Conservation (phyloP, 2,329 filamentous ascomycete genomes). For the Colletotrichum siamense region DNA sequence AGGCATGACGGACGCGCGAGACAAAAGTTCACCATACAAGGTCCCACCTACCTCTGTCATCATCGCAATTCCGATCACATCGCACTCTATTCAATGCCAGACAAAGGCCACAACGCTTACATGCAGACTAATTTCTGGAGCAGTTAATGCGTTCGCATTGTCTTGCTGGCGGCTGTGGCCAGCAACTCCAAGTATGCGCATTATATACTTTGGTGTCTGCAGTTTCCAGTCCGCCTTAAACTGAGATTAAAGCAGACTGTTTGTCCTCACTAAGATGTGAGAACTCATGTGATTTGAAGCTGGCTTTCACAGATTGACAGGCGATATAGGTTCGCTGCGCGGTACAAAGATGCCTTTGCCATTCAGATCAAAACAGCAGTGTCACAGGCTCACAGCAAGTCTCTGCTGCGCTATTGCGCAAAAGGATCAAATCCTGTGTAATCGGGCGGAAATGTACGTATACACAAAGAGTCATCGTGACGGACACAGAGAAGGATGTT, state of each 20-base stretch:
- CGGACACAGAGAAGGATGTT: not conserved
- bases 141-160: not conserved
- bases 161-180: not conserved
- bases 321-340: not conserved
- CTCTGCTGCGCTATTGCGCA: no score
- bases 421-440: not conserved
- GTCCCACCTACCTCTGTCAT: not conserved
- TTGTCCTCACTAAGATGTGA: fast-evolving
- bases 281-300: fast-evolving
- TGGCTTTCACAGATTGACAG: no score
- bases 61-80: not conserved
- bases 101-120: not conserved
- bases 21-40: not conserved
- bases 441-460: not conserved
- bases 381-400: no score
- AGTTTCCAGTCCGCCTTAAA: not conserved
- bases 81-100: fast-evolving
- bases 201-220: not conserved
- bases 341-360: not conserved
- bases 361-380: not conserved
- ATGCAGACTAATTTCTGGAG: not conserved
- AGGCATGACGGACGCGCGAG: not conserved
- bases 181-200: fast-evolving
- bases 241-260: not conserved
- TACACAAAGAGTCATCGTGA: not conserved